Base-by-base conservation (phyloP, 257 asterid genomes). In the Solanum dulcamara region DNA sequence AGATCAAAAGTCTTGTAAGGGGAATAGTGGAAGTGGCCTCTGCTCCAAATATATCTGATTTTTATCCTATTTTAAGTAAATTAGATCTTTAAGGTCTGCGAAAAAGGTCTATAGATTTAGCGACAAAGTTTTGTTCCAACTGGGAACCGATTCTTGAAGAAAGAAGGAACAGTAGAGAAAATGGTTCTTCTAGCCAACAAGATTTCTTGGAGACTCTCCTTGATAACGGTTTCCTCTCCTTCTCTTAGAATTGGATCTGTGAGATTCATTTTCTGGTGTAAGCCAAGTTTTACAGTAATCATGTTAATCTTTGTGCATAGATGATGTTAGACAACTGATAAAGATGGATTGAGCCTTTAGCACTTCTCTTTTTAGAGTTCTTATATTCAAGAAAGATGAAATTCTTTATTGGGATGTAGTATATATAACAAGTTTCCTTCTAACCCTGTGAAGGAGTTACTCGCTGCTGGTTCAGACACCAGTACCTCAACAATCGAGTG, bases 401-500 rank as follows among this genome's bases (percentile, higher is more conserved):
- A 10, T 75, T 75, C 38, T 44, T 38, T 44, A 26, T 26, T 44
- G 60, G 81, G 2, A 13, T 3, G 60, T 48, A 40, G 14, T 7
- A 22, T 26, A 17, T 13, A 6, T 35, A 62, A 84, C 7, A 12
- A 20, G 8, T 72, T 84, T 13, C 12, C 24, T 48, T 71, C 4
- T 79, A 38, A 77, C 1, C 40, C 22, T 66, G 28, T 59, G 59
- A 57, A 87, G 89, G 91, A 89, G 64, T 4, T 93, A 8, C 79
- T 93, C 42, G 0, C 77, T 18, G 94, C 90, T 0, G 93, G 96
- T 3, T 75, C 89, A 83, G 92, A 92, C 81, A 91, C 96, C 0
- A 89, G 86, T 4, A 90, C 93, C 44, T 66, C 86, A 48, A 86
- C 91, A 8, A 84, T 91, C 11, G 89, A 68, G 18, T 84, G 92